Conservation (phyloP, 768 basidiomycete genomes). For the Hygrocybe punicea region DNA sequence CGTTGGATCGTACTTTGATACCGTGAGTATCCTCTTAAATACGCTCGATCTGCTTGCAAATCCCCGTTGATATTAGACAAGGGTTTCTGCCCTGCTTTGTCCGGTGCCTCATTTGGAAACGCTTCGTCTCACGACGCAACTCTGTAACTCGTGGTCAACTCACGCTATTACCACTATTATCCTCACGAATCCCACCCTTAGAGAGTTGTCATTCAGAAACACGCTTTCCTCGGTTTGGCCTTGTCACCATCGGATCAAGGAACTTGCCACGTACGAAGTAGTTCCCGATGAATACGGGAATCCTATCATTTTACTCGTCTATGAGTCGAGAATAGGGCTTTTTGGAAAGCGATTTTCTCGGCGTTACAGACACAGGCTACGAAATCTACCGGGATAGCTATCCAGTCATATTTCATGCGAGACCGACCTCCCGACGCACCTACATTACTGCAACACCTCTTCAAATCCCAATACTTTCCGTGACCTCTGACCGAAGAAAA, state of each 20-base stretch:
- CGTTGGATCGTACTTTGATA: background rate
- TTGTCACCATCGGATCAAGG: background rate
- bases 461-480: too few relatives aligned
- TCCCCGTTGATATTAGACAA: background rate
- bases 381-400: too few relatives aligned
- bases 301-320: too few relatives aligned
- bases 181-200: background rate
- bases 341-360: too few relatives aligned
- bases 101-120: background rate
- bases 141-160: background rate
- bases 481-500: too few relatives aligned
- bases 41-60: too few relatives aligned
- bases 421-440: too few relatives aligned
- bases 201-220: background rate
- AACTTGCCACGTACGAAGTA: background rate
- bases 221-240: background rate
- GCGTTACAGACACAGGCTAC: too few relatives aligned
- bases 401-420: too few relatives aligned
- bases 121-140: background rate
- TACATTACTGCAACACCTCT: too few relatives aligned
- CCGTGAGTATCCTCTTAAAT: background rate
- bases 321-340: too few relatives aligned
- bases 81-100: background rate
- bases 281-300: background rate
- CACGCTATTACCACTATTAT: background rate